Percentiles rank a stretch among this genome's conserved stretches.
phyloP scores from a whole-genome alignment of 225 moss, liverwort and hornwort genomes.

The Straminergon stramineum region DNA sequence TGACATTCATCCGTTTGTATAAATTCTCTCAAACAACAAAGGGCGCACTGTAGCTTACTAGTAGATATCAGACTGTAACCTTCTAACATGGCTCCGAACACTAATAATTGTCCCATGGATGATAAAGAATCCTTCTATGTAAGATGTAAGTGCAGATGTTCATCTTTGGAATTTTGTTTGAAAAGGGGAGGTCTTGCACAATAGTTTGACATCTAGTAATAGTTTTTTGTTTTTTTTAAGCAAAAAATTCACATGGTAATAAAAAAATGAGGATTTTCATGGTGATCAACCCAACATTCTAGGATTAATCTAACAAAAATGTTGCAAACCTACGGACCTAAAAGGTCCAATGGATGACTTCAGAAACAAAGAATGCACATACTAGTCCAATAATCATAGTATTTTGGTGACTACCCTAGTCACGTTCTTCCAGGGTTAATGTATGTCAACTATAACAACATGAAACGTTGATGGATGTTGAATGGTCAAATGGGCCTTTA shows the following conservation, averaged over 20 bases:
- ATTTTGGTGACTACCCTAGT: not conserved
- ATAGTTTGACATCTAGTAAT: no score
- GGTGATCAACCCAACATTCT: fast-evolving
- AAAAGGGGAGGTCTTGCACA: no score
- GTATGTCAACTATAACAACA: not conserved
- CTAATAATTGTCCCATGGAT: not conserved
- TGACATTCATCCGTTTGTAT: not conserved
- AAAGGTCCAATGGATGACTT: not conserved
- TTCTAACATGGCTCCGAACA: fast-evolving
- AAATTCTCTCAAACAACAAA: not conserved
- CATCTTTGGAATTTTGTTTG: not conserved
- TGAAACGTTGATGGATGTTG: not conserved
- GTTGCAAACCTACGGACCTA: fast-evolving
- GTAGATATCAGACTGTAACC: not conserved
- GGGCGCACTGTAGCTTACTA: not conserved
- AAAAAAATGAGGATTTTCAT: not conserved
- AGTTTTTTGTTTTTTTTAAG: no score
- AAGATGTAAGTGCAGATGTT: not conserved
- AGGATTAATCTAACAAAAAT: not conserved
- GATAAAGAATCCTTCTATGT: not conserved
- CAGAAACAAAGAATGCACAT: not conserved
- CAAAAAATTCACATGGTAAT: no score
- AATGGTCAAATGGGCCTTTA: not conserved
- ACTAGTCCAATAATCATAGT: not conserved
- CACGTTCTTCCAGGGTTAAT: fast-evolving